Conservation (phyloP, 176 grass and related monocot species). For the Luzula sylvatica region DNA sequence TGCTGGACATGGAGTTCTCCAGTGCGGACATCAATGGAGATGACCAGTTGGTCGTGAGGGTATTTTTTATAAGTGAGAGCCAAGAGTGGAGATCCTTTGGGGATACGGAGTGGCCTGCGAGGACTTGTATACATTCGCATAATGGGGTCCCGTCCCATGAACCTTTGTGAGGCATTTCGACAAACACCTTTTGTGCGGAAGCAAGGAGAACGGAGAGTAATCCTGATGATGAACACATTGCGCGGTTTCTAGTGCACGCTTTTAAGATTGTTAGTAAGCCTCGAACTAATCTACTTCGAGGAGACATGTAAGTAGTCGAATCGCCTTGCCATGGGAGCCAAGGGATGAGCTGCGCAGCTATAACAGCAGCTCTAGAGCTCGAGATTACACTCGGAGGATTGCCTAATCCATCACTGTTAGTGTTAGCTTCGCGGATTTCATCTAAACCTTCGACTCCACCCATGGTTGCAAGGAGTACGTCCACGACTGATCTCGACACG, state of each 20-base stretch:
- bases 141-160: conserved; percentile 55
- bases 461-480: conserved; percentile 77
- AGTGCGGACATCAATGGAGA: conserved; percentile 44
- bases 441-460: conserved; percentile 63
- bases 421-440: conserved; percentile 23
- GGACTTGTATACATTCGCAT: conserved; percentile 62
- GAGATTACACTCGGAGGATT: conserved; percentile 59
- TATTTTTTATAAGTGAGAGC: conserved; percentile 59
- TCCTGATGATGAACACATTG: conserved; percentile 81
- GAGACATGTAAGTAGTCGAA: conserved; percentile 40
- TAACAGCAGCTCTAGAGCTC: conserved; percentile 46
- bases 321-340: conserved; percentile 60
- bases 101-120: conserved; percentile 67
- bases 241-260: conserved; percentile 75
- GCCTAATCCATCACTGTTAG: conserved; percentile 25
- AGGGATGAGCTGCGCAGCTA: conserved; percentile 53
- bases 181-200: conserved; percentile 60
- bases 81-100: conserved; percentile 67
- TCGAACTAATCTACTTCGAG: conserved; percentile 55
- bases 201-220: conserved; percentile 48
- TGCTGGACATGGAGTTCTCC: conserved; percentile 71
- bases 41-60: conserved; percentile 53
- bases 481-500: conserved; percentile 52
- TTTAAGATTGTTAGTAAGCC: conserved; percentile 50
- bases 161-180: conserved; percentile 16